Evolutionary conservation across 331 rosid species (phyloP), one percentile per base, ranked within the genome.

Genomic region (Malus hybrid): DNA sequence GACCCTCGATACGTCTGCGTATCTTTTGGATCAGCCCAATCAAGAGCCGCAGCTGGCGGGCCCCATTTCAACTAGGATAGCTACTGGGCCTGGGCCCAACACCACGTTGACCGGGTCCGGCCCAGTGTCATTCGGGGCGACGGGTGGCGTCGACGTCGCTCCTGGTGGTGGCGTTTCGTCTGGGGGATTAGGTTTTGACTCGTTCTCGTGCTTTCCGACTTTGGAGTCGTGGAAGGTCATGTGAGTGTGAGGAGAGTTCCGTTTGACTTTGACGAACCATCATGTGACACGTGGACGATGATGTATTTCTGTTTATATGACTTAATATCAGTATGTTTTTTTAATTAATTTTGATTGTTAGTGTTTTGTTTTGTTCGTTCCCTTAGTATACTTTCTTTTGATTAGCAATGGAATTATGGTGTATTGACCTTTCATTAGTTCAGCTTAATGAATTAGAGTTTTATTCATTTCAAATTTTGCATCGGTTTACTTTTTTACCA

Each of bases 211-310:
- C 80, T 93, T 89, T 70, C 98, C 98, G 20, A 94, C 98, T 44
- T 77, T 94, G 2, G 98, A 94, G 42, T 93, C 98, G 13, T 90
- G 98, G 98, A 91, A 93, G 81, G 97, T 91, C 19, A 86, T 88
- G 90, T 91, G 90, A 56, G 22, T 60, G 42, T 36, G 44, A 39
- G 44, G 12, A 39, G 44, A 9, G 44, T 39, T 80, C 6, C 63
- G 26, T 2, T 57, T 57, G 63, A 29, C 55, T 70, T 53, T 53
- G 76, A 24, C 58, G 57, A 64, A 58, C n/a, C 39, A 34, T 60
- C 68, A 20, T 10, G 6, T 42, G 76, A 30, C 68, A 58, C 63
- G 28, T 57, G 56, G 75, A 39, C 36, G 22, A 9, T 39, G 66
- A 26, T 16, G 67, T 58, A 24, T 39, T 39, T 39, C 19, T 22